A percentile compares a stretch with the other conserved stretches of the same genome.
phyloP scores from a whole-genome alignment of 23 red algal species.

The Agarophyton chilense region DNA sequence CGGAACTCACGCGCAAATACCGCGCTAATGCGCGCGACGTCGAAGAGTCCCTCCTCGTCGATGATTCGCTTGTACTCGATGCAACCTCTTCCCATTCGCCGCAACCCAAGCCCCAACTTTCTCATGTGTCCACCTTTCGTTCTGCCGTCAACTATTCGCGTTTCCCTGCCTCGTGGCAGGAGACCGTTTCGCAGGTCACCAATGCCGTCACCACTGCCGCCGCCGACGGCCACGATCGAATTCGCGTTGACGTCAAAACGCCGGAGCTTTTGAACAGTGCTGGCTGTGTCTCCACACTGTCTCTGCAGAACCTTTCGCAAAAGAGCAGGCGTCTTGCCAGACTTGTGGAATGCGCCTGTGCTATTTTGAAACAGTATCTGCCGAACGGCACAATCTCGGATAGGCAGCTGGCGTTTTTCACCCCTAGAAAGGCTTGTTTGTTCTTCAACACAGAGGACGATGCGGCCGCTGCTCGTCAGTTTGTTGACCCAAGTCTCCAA shows the following conservation, averaged over 20 bases:
- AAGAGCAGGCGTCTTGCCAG: not conserved
- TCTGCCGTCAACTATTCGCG: conserved; percentile 41
- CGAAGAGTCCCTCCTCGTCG: conserved; percentile 41
- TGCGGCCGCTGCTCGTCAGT: not conserved
- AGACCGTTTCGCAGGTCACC: conserved; percentile 20
- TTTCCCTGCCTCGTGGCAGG: conserved; percentile 56
- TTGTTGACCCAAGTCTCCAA: not conserved
- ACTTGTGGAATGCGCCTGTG: conserved; percentile 30
- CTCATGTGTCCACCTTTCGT: not conserved
- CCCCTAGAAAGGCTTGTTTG: not conserved
- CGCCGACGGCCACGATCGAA: conserved; percentile 48
- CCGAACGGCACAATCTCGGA: not conserved
- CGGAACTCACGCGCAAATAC: conserved; percentile 63
- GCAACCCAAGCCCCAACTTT: no score
- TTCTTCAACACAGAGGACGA: conserved; percentile 47
- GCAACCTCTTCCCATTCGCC: no score
- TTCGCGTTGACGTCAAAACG: conserved; percentile 56
- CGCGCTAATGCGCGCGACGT: conserved; percentile 1
- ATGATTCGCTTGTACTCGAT: not conserved
- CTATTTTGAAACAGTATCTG: not conserved
- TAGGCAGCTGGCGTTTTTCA: not conserved
- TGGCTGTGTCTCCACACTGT: not conserved
- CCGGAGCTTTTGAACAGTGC: conserved; percentile 37
- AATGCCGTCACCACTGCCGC: conserved; percentile 21
- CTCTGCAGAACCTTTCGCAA: not conserved